phyloP scores from a whole-genome alignment of 768 basidiomycete species.

The Leccinum disarticulatum region DNA sequence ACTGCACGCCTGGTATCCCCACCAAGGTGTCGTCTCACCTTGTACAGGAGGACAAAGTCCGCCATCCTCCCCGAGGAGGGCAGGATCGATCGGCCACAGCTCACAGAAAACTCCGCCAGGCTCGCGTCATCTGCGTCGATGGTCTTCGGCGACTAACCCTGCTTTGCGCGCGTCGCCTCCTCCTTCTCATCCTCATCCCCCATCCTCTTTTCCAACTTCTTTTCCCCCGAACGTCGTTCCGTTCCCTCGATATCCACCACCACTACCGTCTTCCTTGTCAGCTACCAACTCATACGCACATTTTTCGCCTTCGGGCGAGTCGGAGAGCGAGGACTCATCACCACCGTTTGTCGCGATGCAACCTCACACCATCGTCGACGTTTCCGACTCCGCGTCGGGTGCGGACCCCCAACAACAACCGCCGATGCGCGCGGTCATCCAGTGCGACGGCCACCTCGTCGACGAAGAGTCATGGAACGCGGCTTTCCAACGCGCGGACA shows the following conservation, averaged over 20 bases:
- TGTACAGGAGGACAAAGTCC: constrained; percentile 28
- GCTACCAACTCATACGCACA: constrained; percentile 14
- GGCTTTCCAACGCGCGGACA: constrained; percentile 23
- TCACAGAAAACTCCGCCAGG: constrained; percentile 27
- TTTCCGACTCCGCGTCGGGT: constrained; percentile 6
- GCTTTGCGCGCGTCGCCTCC: constrained; percentile 24
- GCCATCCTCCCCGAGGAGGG: constrained; percentile 34
- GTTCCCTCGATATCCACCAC: constrained; percentile 20
- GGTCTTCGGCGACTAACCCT: constrained; percentile 32
- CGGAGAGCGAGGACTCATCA: constrained; percentile 22
- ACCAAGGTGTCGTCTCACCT: constrained; percentile 8
- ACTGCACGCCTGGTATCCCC: constrained; percentile 23
- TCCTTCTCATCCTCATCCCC: neutral
- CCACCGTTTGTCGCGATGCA: constrained; percentile 7
- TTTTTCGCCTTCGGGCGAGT: constrained; percentile 24
- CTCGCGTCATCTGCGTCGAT: constrained; percentile 32
- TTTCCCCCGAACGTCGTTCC: constrained; percentile 14
- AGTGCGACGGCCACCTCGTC: constrained; percentile 28
- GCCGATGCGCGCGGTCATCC: constrained; percentile 18
- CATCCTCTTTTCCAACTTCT: constrained; percentile 8
- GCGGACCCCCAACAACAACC: constrained; percentile 4
- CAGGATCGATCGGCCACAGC: constrained; percentile 33
- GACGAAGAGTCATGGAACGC: constrained; percentile 31
- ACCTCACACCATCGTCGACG: constrained; percentile 22
- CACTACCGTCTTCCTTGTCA: constrained; percentile 3